Evolutionary conservation across 257 asterid genomes (phyloP), one percentile per base, ranked within the genome.

Genomic region (Solanum lycopersicoides): DNA sequence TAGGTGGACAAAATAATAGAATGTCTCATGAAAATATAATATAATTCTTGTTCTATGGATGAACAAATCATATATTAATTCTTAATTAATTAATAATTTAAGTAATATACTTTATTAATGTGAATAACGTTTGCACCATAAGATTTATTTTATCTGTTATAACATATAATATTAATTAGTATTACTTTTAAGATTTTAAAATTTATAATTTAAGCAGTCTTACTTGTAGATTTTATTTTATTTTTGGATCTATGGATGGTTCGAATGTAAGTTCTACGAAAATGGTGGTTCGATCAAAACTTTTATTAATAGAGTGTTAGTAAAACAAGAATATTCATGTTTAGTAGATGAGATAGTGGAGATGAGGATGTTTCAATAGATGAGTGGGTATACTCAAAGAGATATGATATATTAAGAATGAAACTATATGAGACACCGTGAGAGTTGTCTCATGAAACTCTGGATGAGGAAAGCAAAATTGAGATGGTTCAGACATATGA

Each of bases 11-110:
- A 45, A 87, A 50, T 83, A 88, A 80, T 74, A 21, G 82, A 74
- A 39, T 47, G 76, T 39, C 35, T 39, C 37, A 23, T 50, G n/a
- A 20, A 53, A 18, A 15, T 5, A 15, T 5, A 6, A n/a, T 65
- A 12, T 28, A n/a, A 32, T 82, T 82, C 18, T 23, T 90, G 89
- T 84, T 86, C 45, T 87, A 79, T 83, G 56, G 77, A 86, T 39
- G 42, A 44, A 60, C 28, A 35, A 72, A 23, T 73, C 80, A 35
- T 73, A 59, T 21, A n/a, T 12, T 59, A 73, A 20, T 35, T 37
- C 10, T 9, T 73, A 35, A 73, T 37, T 20, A 35, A 37, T 20
- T 35, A 37, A 35, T 30, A 73, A 9, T 35, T 73, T 73, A 37
- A 20, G 28, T 72, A 18, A 34, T 34, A 34, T 34, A 18, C 3